Percentiles rank a stretch among this genome's conserved stretches.
These are phyloP conservation scores for Dactylellina parvicollis DNA, from an alignment of 2,329 filamentous ascomycete species.

Conservation along the genomic window DNA sequence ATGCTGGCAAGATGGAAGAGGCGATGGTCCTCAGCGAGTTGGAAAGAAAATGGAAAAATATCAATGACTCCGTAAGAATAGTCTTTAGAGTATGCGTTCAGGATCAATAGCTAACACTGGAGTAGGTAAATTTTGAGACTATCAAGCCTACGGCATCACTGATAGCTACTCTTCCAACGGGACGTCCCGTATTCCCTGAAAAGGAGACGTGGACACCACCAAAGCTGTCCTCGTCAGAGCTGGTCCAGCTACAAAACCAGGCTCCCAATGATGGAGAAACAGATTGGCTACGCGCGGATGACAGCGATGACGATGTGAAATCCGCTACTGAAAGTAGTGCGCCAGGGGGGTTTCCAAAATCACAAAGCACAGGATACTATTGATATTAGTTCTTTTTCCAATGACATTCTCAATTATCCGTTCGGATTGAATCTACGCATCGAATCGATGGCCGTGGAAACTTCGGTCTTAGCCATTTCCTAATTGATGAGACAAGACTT, in stretches of 20 bases:
- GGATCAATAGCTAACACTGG: constrained; percentile 4
- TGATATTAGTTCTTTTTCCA: constrained; percentile 7
- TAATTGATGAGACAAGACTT: constrained; percentile 29
- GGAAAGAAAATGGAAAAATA: constrained; percentile 86
- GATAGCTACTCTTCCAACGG: constrained; percentile 26
- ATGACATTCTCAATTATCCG: background rate
- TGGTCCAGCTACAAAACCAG: constrained; percentile 36
- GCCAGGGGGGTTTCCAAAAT: constrained; percentile 44
- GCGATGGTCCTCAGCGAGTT: constrained; percentile 85
- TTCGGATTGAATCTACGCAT: background rate
- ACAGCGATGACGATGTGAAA: constrained; percentile 40
- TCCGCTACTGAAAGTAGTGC: constrained; percentile 9
- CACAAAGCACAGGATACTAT: constrained; percentile 49
- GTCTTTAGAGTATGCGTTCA: no score
- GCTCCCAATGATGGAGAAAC: constrained; percentile 37
- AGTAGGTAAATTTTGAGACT: constrained; percentile 47
- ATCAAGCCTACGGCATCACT: constrained; percentile 36
- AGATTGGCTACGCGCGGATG: constrained; percentile 45
- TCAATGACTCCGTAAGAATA: constrained; percentile 94
- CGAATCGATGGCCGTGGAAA: background rate
- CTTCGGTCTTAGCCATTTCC: constrained; percentile 30
- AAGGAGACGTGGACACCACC: constrained; percentile 44
- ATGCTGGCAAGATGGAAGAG: constrained; percentile 87
- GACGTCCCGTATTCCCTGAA: constrained; percentile 37
- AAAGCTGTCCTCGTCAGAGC: constrained; percentile 41